Conservation (phyloP, 2,329 filamentous ascomycete genomes). For the Mollisia scopiformis region DNA sequence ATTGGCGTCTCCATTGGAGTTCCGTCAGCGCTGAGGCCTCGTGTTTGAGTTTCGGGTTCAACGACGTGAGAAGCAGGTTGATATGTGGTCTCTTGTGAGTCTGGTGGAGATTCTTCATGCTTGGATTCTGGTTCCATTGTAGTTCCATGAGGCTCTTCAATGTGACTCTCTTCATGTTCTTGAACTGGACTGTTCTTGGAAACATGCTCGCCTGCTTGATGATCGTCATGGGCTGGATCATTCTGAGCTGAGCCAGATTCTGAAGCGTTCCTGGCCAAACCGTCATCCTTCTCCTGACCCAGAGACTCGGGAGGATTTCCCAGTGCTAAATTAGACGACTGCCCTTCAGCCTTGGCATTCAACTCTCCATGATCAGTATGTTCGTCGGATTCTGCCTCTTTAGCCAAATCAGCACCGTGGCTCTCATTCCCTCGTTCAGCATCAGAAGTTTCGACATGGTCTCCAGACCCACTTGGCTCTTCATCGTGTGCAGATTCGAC, state of each 20-base stretch:
- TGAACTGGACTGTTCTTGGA: background rate
- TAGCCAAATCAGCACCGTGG: too few species aligned
- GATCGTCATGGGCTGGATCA: background rate
- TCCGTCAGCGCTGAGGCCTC: background rate
- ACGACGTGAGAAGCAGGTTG: background rate
- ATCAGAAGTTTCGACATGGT: too few species aligned
- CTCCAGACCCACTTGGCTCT: background rate
- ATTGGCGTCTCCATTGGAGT: background rate
- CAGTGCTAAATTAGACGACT: too few species aligned
- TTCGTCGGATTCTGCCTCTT: too few species aligned
- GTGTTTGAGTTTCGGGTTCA: background rate
- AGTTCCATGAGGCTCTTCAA: background rate
- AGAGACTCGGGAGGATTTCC: too few species aligned
- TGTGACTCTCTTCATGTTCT: background rate
- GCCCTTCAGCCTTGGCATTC: too few species aligned
- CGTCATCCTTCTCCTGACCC: too few species aligned
- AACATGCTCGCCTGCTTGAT: too few species aligned
- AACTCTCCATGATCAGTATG: too few species aligned
- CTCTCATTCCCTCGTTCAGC: too few species aligned
- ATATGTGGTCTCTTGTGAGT: background rate
- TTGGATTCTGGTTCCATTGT: background rate
- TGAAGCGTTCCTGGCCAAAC: too few species aligned
- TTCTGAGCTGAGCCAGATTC: background rate
- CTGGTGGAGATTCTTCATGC: background rate
- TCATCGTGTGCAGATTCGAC: background rate